Conservation (phyloP, 768 basidiomycete species). For the Calocera viscosa region DNA sequence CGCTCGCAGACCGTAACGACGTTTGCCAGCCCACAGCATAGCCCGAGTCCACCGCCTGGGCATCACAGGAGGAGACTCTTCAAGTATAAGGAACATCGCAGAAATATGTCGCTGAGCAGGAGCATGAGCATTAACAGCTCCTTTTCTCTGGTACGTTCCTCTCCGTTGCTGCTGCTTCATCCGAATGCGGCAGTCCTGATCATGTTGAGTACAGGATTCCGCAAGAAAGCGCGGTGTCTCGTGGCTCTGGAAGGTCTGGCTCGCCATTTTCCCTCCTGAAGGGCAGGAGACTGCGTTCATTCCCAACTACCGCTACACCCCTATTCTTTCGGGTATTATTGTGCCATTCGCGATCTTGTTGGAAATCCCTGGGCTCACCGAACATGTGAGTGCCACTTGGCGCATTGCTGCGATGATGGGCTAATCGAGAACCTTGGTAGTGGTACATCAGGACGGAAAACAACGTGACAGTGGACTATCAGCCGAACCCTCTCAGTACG, state of each 20-base stretch:
- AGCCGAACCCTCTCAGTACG: slow-evolving; percentile 36
- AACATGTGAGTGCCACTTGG: slow-evolving; percentile 37
- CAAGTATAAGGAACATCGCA: background rate
- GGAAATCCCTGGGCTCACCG: slow-evolving; percentile 68
- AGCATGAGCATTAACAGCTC: background rate
- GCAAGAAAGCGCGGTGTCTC: background rate
- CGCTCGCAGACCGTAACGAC: background rate
- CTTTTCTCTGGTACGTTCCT: background rate
- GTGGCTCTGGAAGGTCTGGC: background rate
- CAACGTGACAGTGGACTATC: slow-evolving; percentile 36
- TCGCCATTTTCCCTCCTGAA: background rate
- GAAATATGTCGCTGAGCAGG: background rate
- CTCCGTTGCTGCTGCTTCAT: no score
- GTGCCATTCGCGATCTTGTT: slow-evolving; percentile 64
- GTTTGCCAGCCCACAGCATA: background rate
- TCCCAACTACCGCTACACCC: slow-evolving; percentile 50
- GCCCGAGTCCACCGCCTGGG: background rate
- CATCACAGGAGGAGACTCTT: background rate
- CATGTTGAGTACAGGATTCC: background rate
- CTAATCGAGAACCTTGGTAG: slow-evolving; percentile 8
- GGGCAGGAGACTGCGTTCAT: slow-evolving; percentile 23
- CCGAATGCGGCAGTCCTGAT: background rate
- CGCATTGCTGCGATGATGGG: background rate
- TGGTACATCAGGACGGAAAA: slow-evolving; percentile 40
- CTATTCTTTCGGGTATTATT: slow-evolving; percentile 53